These are phyloP conservation scores for Trypanosoma congolense DNA, from an alignment of 208 protist genomes.

Conservation along the genomic window DNA sequence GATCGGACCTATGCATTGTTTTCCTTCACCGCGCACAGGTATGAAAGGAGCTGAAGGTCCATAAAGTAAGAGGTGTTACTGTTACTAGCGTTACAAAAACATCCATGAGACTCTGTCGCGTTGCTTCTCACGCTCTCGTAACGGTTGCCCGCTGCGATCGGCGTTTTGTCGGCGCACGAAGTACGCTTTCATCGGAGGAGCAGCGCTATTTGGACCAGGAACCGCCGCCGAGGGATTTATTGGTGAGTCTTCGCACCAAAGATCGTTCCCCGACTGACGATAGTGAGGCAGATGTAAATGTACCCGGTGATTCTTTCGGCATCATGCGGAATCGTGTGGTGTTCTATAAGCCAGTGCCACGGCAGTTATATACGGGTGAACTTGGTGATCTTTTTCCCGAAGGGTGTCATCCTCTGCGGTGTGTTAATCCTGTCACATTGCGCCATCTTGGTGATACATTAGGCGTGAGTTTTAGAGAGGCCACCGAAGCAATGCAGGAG, in stretches of 20 bases:
- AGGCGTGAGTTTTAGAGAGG: slow-evolving; percentile 44
- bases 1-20: too few relatives aligned
- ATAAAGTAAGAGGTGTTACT: too few relatives aligned
- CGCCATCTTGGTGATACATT: slow-evolving; percentile 59
- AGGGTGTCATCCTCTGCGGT: slow-evolving; percentile 48
- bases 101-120: slow-evolving; percentile 12
- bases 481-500: slow-evolving; percentile 41
- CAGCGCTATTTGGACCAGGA: slow-evolving; percentile 60
- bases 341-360: slow-evolving; percentile 76
- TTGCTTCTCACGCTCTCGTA: not conserved
- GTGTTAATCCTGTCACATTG: slow-evolving; percentile 52
- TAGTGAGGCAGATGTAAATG: slow-evolving; percentile 37
- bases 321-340: slow-evolving; percentile 81
- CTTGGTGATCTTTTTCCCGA: slow-evolving; percentile 62
- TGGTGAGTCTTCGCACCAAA: slow-evolving; percentile 38
- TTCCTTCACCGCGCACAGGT: too few relatives aligned
- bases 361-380: slow-evolving; percentile 23
- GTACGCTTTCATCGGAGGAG: slow-evolving; percentile 49
- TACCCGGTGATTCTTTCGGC: slow-evolving; percentile 84
- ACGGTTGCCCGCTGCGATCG: not conserved
- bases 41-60: too few relatives aligned
- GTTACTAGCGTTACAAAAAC: too few relatives aligned
- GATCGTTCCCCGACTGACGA: slow-evolving; percentile 35
- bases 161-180: not conserved
- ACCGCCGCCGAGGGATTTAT: slow-evolving; percentile 60